A percentile compares a stretch with the other conserved stretches of the same genome.
Evolutionary conservation across 2,329 filamentous ascomycete species (phyloP).

Genomic region (Botryotinia calthae): DNA sequence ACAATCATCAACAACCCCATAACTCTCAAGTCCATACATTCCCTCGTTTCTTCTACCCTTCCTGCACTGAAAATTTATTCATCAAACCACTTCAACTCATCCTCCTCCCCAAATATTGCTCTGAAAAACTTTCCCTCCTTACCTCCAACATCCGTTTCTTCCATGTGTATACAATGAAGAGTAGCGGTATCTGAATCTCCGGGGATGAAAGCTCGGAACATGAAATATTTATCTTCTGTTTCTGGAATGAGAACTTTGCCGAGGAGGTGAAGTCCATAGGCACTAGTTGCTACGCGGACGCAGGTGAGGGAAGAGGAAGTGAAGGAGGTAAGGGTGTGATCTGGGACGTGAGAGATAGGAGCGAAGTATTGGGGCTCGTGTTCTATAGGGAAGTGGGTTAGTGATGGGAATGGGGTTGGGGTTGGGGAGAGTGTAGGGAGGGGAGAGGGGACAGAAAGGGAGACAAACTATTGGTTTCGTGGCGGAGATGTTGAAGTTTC

Average conservation of each 20-base stretch:
- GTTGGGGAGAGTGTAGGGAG: neutral
- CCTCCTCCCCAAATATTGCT: conserved; percentile 48
- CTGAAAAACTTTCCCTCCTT: conserved; percentile 45
- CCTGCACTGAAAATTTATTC: conserved; percentile 34
- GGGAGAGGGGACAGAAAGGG: neutral
- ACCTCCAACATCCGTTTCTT: conserved; percentile 45
- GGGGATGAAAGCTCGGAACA: conserved; percentile 49
- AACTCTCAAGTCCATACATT: neutral
- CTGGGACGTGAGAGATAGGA: conserved; percentile 40
- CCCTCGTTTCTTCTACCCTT: neutral
- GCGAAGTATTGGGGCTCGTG: conserved; percentile 56
- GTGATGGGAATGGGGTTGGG: neutral
- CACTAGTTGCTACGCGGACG: conserved; percentile 47
- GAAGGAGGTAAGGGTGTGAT: conserved; percentile 36
- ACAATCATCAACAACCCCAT: neutral
- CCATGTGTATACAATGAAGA: conserved; percentile 47
- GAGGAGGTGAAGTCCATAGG: conserved; percentile 50
- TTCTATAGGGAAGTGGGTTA: conserved; percentile 39
- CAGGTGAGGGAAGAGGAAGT: conserved; percentile 43
- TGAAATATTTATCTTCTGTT: conserved; percentile 44
- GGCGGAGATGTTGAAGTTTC: conserved; percentile 49
- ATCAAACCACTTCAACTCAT: conserved; percentile 55
- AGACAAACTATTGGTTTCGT: conserved; percentile 45
- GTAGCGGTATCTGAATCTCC: conserved; percentile 42
- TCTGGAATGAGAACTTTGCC: conserved; percentile 50